A percentile compares a stretch with the other conserved stretches of the same genome.
These are phyloP conservation scores for Phlyctochytrium bullatum DNA, from an alignment of 192 early-diverging fungal genomes.

Conservation along the genomic window DNA sequence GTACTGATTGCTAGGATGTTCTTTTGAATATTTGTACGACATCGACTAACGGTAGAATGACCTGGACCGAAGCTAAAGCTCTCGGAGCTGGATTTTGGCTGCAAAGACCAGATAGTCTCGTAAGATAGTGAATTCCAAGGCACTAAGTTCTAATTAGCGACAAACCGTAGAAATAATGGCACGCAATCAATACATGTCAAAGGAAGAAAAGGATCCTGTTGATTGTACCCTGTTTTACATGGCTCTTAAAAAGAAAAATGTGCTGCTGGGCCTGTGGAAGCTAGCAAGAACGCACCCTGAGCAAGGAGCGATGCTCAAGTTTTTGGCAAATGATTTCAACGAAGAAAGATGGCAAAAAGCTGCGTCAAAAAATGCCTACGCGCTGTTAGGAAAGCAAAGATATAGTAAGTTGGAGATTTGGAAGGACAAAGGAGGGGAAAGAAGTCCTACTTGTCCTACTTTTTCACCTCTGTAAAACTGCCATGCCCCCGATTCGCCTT, in stretches of 20 bases:
- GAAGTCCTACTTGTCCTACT: constrained; percentile 9
- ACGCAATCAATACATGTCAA: constrained; percentile 76
- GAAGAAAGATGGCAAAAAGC: constrained; percentile 88
- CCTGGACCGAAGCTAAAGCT: constrained; percentile 77
- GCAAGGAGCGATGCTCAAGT: constrained; percentile 82
- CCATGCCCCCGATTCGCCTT: no score
- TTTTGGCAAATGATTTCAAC: constrained; percentile 90
- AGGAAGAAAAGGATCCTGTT: constrained; percentile 79
- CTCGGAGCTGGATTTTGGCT: constrained; percentile 89
- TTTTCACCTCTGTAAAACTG: no score
- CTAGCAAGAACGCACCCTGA: constrained; percentile 79
- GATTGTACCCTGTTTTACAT: constrained; percentile 87
- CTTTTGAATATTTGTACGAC: constrained; percentile 58
- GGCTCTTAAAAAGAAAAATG: constrained; percentile 84
- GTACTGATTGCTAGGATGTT: constrained; percentile 50
- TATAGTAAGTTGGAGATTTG: constrained; percentile 63
- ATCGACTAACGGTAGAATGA: constrained; percentile 56
- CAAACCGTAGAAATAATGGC: constrained; percentile 83
- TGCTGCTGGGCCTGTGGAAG: constrained; percentile 89
- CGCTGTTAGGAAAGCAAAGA: constrained; percentile 89
- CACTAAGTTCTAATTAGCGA: constrained; percentile 24
- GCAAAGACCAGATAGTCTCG: constrained; percentile 66
- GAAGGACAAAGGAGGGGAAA: background rate
- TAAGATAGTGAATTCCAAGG: constrained; percentile 34
- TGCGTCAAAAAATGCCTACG: constrained; percentile 98